Evolutionary conservation across 1,284 basidiomycete species (phyloP), one percentile per base, ranked within the genome.

Genomic region (Ganoderma boninense): DNA sequence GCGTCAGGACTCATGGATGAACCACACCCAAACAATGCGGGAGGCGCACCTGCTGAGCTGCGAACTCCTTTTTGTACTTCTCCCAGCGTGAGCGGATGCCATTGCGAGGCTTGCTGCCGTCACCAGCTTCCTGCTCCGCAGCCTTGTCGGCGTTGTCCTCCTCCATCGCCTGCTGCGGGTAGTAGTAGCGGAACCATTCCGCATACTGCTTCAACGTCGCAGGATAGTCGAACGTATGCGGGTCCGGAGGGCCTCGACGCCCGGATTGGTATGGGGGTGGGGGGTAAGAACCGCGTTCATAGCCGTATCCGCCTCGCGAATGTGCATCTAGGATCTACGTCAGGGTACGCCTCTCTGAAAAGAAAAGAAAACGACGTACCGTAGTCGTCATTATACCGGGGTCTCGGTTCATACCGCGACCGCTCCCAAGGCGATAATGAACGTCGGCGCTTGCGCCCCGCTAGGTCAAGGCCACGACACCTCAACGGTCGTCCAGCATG

Each of bases 31-130:
- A 18, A 43, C 42, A 35, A 62, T 44, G 40, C 26, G 40, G 26
- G n/a, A 23, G 20, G 84, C 92, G 84, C 77, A 96, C 95, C 92
- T 97, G 95, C 71, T 88, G 87, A 57, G 91, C 91, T 67, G 90
- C 85, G 79, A 96, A 97, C 67, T 95, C 92, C 80, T 95, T 96
- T 82, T 95, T 94, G 80, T 97, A 97, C 77, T 94, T 94, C 81
- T 97, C 96, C 90, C 95, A 97, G 65, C 90, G 89, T 72, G 87
- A 80, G 81, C 89, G 90, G 79, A 94, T 93, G 63, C 92, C 92
- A 79, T 95, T 92, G 69, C 93, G 88, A 75, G 95, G 90, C 82
- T 93, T 90, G 66, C 90, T 85, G 67, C 92, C 93, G 77, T 93
- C 90, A 35, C 89, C 92, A 14, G 93, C 93, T 78, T 93, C 92